Evolutionary conservation across 2,329 filamentous ascomycete genomes (phyloP), one percentile per base, ranked within the genome.

Genomic region (Ophiostoma tasmaniense): DNA sequence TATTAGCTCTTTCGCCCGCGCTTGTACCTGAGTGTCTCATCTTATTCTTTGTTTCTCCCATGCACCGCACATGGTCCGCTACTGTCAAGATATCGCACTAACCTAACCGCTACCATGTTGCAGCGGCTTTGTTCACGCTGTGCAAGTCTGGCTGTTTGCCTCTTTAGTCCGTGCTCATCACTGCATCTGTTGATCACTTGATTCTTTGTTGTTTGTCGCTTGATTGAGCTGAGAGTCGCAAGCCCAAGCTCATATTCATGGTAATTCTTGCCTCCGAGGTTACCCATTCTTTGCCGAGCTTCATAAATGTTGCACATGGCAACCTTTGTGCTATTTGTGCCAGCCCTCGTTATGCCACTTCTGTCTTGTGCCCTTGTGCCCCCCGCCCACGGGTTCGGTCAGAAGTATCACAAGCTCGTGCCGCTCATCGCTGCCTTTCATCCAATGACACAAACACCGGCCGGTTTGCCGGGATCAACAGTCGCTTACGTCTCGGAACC

Each of bases 1-100:
- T 17, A 52, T 1, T 10, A 52, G 7, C 6, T 25, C 50, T 5
- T 25, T 25, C 22, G 17, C 39, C 39, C 22, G 22, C 50, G 50
- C 50, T 55, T 55, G 50, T 55, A 55, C 50, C 50, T 55, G 50
- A 25, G 50, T 25, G 50, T 55, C 50, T 55, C 50, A 55, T 55
- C 25, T 45, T 45, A n/a, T 45, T 45, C 42, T 45, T 45, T 45
- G 42, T 45, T 45, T 25, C 50, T 25, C 7, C 13, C 50, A 55
- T 55, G n/a, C 50, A 55, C 17, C n/a, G 50, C 42, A 4, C 42
- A 45, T 45, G 42, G 39, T 45, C 42, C 17, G 17, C 42, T 45
- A 45, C 17, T 45, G 42, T 20, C 17, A 20, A 7, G 17, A 45
- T 45, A 45, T 20, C 13, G 37, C 1, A 39, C 37, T 39, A 14